Percentiles rank a stretch among this genome's conserved stretches.
Conservation (phyloP, 495 filamentous ascomycete genomes). For the Podospora tetraspora region DNA sequence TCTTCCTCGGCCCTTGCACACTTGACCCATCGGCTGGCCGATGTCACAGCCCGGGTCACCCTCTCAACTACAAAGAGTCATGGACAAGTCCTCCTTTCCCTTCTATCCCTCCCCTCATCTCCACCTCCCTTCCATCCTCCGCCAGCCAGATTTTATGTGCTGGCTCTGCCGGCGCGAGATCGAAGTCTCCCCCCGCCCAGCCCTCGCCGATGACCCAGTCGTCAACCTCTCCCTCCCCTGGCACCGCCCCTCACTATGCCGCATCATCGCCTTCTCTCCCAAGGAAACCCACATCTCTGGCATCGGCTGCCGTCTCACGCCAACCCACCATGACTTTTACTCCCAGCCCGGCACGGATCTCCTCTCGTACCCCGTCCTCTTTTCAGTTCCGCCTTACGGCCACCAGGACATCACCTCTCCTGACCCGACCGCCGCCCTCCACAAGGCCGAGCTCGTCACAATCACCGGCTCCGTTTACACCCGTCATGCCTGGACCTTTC, state of each 20-base stretch:
- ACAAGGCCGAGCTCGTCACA: background rate
- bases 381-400: background rate
- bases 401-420: background rate
- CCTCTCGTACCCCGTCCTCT: background rate
- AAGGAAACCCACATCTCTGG: background rate
- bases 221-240: background rate
- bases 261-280: slow-evolving; percentile 5
- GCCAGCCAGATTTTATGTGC: slow-evolving; percentile 8
- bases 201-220: background rate
- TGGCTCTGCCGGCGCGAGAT: slow-evolving; percentile 20
- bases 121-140: background rate
- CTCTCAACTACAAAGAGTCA: background rate
- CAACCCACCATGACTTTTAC: slow-evolving; percentile 3
- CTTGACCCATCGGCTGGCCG: background rate
- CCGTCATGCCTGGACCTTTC: slow-evolving; percentile 14
- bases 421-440: background rate
- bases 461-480: slow-evolving; percentile 3
- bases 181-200: background rate
- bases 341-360: background rate
- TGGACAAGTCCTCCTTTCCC: background rate
- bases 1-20: background rate
- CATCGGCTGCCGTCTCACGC: slow-evolving; percentile 4
- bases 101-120: background rate
- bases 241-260: background rate
- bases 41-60: background rate